Evolutionary conservation across 768 basidiomycete genomes (phyloP).

Genomic region (Pulveroboletus ravenelii): DNA sequence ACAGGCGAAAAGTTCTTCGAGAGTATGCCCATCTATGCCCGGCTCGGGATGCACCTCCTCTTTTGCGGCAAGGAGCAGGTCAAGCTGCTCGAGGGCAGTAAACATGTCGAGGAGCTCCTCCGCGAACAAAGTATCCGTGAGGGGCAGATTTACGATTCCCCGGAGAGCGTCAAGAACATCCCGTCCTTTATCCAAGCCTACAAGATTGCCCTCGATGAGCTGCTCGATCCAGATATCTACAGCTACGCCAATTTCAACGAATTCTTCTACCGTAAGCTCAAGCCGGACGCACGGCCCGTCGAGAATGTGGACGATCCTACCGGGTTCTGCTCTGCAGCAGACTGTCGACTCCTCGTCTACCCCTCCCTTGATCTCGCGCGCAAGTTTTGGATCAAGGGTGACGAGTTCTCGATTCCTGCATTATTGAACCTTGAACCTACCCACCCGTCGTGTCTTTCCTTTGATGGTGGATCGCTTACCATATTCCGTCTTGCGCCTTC

Average conservation of each 20-base stretch:
- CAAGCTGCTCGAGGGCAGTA: constrained; percentile 42
- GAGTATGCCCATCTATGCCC: constrained; percentile 67
- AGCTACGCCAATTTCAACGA: constrained; percentile 71
- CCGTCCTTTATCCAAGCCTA: constrained; percentile 55
- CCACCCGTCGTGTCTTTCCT: constrained; percentile 38
- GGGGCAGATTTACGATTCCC: constrained; percentile 53
- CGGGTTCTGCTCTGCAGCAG: constrained; percentile 62
- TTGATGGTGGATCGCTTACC: constrained; percentile 49
- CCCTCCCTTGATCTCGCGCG: constrained; percentile 52
- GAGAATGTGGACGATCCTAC: constrained; percentile 47
- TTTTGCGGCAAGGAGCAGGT: constrained; percentile 55
- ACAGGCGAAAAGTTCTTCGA: constrained; percentile 57
- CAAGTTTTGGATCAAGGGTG: constrained; percentile 76
- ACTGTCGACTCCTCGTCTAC: constrained; percentile 71
- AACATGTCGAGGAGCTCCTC: constrained; percentile 46
- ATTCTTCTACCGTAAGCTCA: constrained; percentile 66
- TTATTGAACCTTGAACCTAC: constrained; percentile 47
- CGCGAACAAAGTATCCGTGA: constrained; percentile 52
- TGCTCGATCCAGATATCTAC: constrained; percentile 55
- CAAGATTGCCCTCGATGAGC: constrained; percentile 50
- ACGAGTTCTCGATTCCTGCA: constrained; percentile 58
- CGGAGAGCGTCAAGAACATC: constrained; percentile 47
- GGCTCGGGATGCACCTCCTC: constrained; percentile 73
- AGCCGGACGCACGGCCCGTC: constrained; percentile 56
- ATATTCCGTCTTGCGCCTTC: constrained; percentile 75